Conservation (phyloP, 306 rosid species). For the Luffa acutangula region DNA sequence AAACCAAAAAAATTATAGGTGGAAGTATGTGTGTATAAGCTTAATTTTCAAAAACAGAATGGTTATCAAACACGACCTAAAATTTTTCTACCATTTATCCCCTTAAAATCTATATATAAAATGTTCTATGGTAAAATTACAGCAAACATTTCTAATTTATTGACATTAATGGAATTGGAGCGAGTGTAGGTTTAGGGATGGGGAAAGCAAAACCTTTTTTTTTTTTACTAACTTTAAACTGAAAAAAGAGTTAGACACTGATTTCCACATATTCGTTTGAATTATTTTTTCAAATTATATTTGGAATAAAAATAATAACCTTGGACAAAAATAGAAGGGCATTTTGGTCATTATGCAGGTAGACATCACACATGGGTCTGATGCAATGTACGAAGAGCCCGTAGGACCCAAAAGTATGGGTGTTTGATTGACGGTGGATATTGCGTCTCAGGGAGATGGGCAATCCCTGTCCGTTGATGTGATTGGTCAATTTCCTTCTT, state of each 20-base stretch:
- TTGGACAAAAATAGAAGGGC: background rate
- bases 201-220: background rate
- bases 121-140: too few relatives aligned
- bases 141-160: too few relatives aligned
- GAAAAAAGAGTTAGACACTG: background rate
- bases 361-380: background rate
- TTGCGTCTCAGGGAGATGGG: background rate
- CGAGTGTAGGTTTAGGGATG: background rate
- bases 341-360: background rate
- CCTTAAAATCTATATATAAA: too few relatives aligned
- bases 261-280: background rate
- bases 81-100: too few relatives aligned
- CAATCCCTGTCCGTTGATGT: constrained; percentile 12
- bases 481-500: background rate
- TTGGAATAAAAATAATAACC: background rate
- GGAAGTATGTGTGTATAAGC: too few relatives aligned
- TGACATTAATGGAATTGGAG: background rate
- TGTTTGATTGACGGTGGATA: constrained; percentile 4
- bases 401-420: background rate
- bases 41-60: too few relatives aligned
- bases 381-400: background rate
- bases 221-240: background rate
- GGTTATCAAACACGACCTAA: too few relatives aligned
- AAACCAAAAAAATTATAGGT: too few relatives aligned
- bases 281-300: background rate